Evolutionary conservation across 495 filamentous ascomycete species (phyloP), one percentile per base, ranked within the genome.

Genomic region (Podospora tetraspora): DNA sequence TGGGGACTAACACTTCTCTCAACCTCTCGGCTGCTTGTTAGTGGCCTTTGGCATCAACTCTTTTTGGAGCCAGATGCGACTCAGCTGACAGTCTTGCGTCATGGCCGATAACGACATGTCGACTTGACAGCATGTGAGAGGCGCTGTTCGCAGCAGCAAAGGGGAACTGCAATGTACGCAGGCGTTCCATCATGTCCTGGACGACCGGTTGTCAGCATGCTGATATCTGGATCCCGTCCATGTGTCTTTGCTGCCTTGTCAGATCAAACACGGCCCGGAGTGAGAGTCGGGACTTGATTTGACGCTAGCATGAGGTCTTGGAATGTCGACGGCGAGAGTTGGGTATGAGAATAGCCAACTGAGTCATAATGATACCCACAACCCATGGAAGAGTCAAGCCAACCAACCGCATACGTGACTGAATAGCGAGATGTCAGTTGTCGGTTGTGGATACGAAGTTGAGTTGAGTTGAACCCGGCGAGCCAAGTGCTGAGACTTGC

Each of bases 301-400:
- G 57, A 32, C 19, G 16, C 56, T 66, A n/a, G 43, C 16, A 52
- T 52, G 19, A 52, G 43, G 32, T 34, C 32, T 34, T 34, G 24
- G 52, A 29, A 29, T 59, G 11, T 66, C 21, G 43, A 52, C 7
- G 43, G 43, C 43, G 43, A 52, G 6, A 34, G 32, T 11, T 37
- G 63, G n/a, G 13, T 57, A 32, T 57, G 52, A 29, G 27, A 59
- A 24, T 56, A 30, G 63, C 63, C 24, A 66, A 57, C 43, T 66
- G 63, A 66, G 63, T 66, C 63, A 66, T 59, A 52, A 5, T 52
- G 43, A 58, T 34, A 24, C 21, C 23, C 22, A 16, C 22, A 57
- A 25, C 57, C 25, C 11, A 43, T 24, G 34, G n/a, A 43, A 43
- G 25, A 57, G 43, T 19, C 34, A 25, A 27, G 21, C 37, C 27